Evolutionary conservation across 495 filamentous ascomycete genomes (phyloP), one percentile per base, ranked within the genome.

Genomic region (Podospora conica): DNA sequence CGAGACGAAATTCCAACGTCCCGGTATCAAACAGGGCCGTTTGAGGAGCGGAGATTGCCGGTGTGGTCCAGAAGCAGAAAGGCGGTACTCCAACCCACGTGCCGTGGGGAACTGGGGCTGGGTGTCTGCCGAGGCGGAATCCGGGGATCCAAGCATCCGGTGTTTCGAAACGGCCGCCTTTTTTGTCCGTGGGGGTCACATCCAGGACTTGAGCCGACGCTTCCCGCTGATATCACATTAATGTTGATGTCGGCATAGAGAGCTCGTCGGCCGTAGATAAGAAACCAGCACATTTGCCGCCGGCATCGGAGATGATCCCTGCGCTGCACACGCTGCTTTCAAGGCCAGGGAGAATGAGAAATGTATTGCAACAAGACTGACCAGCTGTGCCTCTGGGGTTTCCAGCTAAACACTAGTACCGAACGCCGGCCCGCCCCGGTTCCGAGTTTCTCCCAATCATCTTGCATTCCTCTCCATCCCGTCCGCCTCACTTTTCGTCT

Each of bases 401-500:
- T 56, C 55, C 55, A 56, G 24, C 55, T 9, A 48, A n/a, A n/a
- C 40, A n/a, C 40, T n/a, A 48, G 6, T n/a, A n/a, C 33, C 33
- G 33, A 48, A 12, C 21, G 55, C 55, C 21, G n/a, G 5, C 24
- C 12, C 27, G n/a, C 58, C 23, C 27, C 23, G 58, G 23, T 6
- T n/a, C 15, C 23, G 12, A 60, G 33, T 28, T 21, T 25, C 22
- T 61, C 21, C 29, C 20, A 61, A 61, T 53, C 60, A 61, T 31
- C n/a, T n/a, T 12, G 25, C 21, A 12, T 21, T 29, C 31, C 20
- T 33, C 28, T 33, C 10, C 3, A 59, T 24, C 10, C 10, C 27
- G 23, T 4, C 29, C 57, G 57, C 57, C 57, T 27, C 25, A 28
- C 25, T 60, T 61, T 9, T 64, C 3, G 67, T 66, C 12, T 24